A percentile compares a stretch with the other conserved stretches of the same genome.
These are phyloP conservation scores for Globisporangium solare DNA, from an alignment of 352 stramenopile species.

Conservation along the genomic window DNA sequence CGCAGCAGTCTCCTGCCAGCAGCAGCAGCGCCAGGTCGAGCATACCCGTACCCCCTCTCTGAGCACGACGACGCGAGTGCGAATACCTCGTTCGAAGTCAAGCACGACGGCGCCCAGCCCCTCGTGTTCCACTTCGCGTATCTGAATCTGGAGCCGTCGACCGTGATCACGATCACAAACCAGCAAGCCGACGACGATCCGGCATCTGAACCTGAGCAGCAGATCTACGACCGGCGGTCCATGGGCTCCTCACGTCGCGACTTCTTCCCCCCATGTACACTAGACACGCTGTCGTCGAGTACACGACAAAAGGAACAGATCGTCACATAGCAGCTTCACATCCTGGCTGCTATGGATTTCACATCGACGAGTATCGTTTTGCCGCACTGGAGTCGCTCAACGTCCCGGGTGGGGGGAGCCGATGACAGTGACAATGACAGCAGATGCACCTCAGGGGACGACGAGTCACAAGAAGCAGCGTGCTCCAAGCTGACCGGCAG, in stretches of 20 bases:
- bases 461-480: constrained; percentile 24
- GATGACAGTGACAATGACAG: background rate
- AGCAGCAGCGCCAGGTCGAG: background rate
- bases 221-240: constrained; percentile 1
- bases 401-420: background rate
- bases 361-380: constrained; percentile 35
- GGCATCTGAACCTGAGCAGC: background rate
- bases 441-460: constrained; percentile 11
- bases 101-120: constrained; percentile 24
- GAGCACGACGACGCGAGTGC: background rate
- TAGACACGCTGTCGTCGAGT: constrained; percentile 11
- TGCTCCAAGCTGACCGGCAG: constrained; percentile 19
- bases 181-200: background rate
- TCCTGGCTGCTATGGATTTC: constrained; percentile 23
- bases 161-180: constrained; percentile 19
- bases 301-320: constrained; percentile 11
- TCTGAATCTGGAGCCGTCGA: constrained; percentile 19
- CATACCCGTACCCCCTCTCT: no score
- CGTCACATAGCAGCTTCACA: background rate
- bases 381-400: background rate
- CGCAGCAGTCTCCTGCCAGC: background rate
- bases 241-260: background rate
- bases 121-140: constrained; percentile 28
- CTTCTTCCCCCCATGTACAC: constrained; percentile 20
- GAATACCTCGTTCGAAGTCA: constrained; percentile 16